phyloP scores from a whole-genome alignment of 129 eudicot species.

The Kitagawia praeruptora region DNA sequence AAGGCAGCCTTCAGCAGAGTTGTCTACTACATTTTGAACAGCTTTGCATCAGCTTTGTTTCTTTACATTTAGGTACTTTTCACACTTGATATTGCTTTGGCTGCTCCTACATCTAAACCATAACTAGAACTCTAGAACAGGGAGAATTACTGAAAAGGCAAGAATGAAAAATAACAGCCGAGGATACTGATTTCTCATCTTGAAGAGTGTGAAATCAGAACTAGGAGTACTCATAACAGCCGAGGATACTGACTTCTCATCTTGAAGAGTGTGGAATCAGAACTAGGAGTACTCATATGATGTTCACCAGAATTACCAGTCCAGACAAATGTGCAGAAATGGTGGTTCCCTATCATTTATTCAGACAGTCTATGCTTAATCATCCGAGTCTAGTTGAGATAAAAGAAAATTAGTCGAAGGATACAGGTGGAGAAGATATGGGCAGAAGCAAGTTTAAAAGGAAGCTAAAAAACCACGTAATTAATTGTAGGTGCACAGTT shows the following conservation, averaged over 20 bases:
- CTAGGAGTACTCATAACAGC: too few species aligned
- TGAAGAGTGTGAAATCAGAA: too few species aligned
- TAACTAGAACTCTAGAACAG: background rate
- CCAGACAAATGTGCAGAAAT: conserved; percentile 1
- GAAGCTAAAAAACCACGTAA: conserved; percentile 87
- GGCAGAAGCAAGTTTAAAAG: conserved; percentile 79
- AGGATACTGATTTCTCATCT: too few species aligned
- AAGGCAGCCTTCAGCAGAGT: background rate
- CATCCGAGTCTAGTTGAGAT: conserved; percentile 46
- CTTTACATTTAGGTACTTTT: background rate
- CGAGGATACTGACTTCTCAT: background rate
- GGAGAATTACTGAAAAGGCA: background rate
- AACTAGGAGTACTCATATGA: conserved; percentile 13
- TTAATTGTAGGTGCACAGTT: conserved; percentile 53
- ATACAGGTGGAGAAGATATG: conserved; percentile 91
- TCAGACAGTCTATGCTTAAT: conserved; percentile 28
- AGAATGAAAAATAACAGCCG: background rate
- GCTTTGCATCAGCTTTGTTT: background rate
- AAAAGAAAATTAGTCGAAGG: conserved; percentile 76
- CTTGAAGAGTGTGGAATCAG: conserved; percentile 18
- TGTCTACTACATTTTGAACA: background rate
- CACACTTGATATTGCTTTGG: background rate
- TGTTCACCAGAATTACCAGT: conserved; percentile 8
- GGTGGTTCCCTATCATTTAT: background rate
- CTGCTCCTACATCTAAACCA: background rate